Percentiles rank a stretch among this genome's conserved stretches.
Conservation (phyloP, 805 yeast species). For the Candida awuae region DNA sequence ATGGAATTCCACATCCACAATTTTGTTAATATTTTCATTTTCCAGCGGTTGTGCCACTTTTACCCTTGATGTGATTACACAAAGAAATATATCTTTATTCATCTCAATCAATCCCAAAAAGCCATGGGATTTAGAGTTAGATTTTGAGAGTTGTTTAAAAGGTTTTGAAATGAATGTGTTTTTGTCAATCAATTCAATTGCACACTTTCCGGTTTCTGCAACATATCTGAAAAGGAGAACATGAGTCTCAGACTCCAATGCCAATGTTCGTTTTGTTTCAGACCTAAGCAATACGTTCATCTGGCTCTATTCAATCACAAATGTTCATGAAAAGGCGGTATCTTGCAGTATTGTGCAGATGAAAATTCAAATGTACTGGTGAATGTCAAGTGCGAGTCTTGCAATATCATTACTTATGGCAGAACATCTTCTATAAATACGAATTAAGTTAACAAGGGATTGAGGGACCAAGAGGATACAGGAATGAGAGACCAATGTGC, state of each 20-base stretch:
- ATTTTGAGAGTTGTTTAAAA: constrained; percentile 36
- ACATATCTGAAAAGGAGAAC: constrained; percentile 41
- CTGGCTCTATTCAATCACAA: too few species aligned
- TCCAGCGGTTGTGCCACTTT: constrained; percentile 79
- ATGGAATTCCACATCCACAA: constrained; percentile 79
- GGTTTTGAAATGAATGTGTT: constrained; percentile 30
- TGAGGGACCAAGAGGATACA: too few species aligned
- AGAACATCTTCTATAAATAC: too few species aligned
- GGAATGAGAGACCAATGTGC: too few species aligned
- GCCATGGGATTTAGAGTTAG: constrained; percentile 41
- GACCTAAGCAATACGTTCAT: constrained; percentile 7
- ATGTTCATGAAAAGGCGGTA: too few species aligned
- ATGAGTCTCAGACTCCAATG: constrained; percentile 35
- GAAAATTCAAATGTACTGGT: too few species aligned
- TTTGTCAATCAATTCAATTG: constrained; percentile 41
- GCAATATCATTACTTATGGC: too few species aligned
- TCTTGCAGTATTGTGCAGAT: too few species aligned
- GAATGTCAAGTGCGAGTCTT: not conserved
- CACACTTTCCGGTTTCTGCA: constrained; percentile 31
- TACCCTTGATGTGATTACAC: constrained; percentile 68
- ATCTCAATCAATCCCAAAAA: constrained; percentile 76
- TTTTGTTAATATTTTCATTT: constrained; percentile 70
- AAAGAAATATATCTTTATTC: constrained; percentile 59
- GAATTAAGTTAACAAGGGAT: too few species aligned
- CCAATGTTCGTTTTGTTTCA: constrained; percentile 29